Percentiles rank a stretch among this genome's conserved stretches.
Conservation (phyloP, 1,284 basidiomycete genomes). For the Blastosporella zonata region DNA sequence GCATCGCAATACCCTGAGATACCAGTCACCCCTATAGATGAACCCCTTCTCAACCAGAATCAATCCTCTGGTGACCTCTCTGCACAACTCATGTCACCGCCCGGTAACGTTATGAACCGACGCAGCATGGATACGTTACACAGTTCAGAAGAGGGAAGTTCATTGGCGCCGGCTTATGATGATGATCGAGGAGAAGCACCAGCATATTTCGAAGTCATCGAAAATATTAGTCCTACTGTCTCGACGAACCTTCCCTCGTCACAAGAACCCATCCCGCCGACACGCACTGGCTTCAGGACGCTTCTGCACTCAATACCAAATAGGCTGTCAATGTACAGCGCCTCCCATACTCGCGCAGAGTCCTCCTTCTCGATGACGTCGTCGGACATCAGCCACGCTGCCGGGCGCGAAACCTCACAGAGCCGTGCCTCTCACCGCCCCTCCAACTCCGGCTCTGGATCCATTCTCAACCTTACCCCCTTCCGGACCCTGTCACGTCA, state of each 20-base stretch:
- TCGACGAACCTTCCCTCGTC: conserved; percentile 10
- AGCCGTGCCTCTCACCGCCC: conserved; percentile 26
- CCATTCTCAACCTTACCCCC: conserved; percentile 28
- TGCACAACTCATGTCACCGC: conserved; percentile 19
- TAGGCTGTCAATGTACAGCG: conserved; percentile 24
- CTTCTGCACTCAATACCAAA: conserved; percentile 31
- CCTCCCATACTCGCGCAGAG: conserved; percentile 23
- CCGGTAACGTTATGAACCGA: conserved; percentile 20
- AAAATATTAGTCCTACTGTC: conserved; percentile 15
- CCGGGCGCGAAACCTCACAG: conserved; percentile 24
- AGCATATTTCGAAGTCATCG: conserved; percentile 58
- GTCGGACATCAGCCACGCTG: conserved; percentile 24
- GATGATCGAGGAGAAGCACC: conserved; percentile 56
- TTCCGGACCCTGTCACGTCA: conserved; percentile 42
- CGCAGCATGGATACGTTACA: conserved; percentile 24
- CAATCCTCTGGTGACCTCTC: conserved; percentile 22
- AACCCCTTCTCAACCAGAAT: conserved; percentile 34
- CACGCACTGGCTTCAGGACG: conserved; percentile 37
- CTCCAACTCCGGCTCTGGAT: conserved; percentile 26
- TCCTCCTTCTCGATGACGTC: conserved; percentile 29
- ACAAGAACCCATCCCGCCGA: conserved; percentile 17
- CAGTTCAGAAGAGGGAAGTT: conserved; percentile 27
- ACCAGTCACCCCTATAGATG: conserved; percentile 31
- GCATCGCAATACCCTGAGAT: conserved; percentile 29
- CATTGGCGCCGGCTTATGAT: conserved; percentile 25